Base-by-base conservation (phyloP, 2,329 filamentous ascomycete genomes). In the Cladophialophora chaetospira region DNA sequence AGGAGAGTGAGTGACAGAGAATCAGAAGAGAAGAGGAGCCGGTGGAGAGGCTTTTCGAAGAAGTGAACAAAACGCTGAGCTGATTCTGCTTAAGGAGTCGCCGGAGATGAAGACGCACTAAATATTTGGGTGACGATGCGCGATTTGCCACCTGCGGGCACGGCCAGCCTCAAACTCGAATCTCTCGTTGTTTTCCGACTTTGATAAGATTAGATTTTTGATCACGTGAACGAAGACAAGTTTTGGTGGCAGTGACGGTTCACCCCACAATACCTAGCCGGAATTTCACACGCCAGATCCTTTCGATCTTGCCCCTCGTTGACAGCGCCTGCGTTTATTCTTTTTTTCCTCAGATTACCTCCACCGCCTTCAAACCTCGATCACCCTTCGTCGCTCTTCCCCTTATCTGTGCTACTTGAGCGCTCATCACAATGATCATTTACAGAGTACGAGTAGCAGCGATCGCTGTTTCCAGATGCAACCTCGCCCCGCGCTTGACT, bases 351-450 rank as follows among this genome's bases (percentile, higher is more conserved):
- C 21, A 49, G n/a, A n/a, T 31, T 28, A 42, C 47, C 49, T 26
- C 42, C 10, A 46, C 31, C 36, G 17, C 55, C 58, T 53, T 53
- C 28, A 51, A 53, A 54, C 46, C 58, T 57, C 49, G 51, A 55
- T 65, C 61, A 68, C 68, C 66, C 62, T 62, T 62, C 62, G 55
- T 60, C 65, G 64, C 42, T 53, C 40, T 5, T 21, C 33, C 47
- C 43, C 58, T 53, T 53, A 35, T 54, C 57, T 42, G 49, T 21
- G 23, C 47, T n/a, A 31, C 15, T 51, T 46, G 42, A 55, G 21
- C 55, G 51, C 42, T 61, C 57, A 76, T 70, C 82, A 88, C 77
- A 69, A 90, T 90, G 87, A 81, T 88, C 73, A 88, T 90, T 72
- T 89, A 75, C 84, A 86, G 80, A 77, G 87, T 88, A 74, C 59